Evolutionary conservation across 495 filamentous ascomycete species (phyloP).

Genomic region (Hamigera avellanea): DNA sequence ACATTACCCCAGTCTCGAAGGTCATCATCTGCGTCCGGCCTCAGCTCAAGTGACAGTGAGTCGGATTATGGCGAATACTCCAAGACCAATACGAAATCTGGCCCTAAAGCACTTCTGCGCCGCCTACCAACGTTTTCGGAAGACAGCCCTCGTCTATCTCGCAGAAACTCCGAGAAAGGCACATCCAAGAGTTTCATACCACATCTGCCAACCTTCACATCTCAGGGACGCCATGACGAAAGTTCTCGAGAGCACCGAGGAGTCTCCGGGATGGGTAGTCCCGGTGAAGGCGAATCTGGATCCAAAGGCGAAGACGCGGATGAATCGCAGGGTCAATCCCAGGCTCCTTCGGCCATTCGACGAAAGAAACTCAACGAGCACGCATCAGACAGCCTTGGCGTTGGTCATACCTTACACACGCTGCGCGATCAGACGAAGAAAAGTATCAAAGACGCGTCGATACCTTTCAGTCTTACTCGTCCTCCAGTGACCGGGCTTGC

Average conservation of each 20-base stretch:
- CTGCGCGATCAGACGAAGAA: slow-evolving; percentile 13
- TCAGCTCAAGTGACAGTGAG: slow-evolving; percentile 32
- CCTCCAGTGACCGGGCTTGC: slow-evolving; percentile 38
- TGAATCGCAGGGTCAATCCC: too few relatives aligned
- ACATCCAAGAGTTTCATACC: slow-evolving; percentile 17
- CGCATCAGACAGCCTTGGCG: too few relatives aligned
- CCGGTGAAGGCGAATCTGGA: too few relatives aligned
- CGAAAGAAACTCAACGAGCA: too few relatives aligned
- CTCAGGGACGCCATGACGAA: slow-evolving; percentile 20
- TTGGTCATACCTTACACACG: slow-evolving; percentile 12
- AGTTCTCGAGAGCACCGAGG: slow-evolving; percentile 9
- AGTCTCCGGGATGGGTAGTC: slow-evolving; percentile 6
- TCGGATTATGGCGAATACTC: slow-evolving; percentile 28
- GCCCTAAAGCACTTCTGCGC: slow-evolving; percentile 18
- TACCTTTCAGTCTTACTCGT: slow-evolving; percentile 22
- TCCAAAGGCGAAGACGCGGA: too few relatives aligned
- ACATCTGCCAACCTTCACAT: slow-evolving; percentile 41
- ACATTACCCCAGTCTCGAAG: slow-evolving; percentile 19
- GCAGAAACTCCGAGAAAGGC: slow-evolving; percentile 20
- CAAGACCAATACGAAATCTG: slow-evolving; percentile 17
- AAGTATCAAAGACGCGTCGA: slow-evolving; percentile 19
- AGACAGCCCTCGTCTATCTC: slow-evolving; percentile 20
- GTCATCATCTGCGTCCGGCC: slow-evolving; percentile 26
- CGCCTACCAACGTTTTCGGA: slow-evolving; percentile 24
- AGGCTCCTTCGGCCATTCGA: too few relatives aligned